Base-by-base conservation (phyloP, 2,329 filamentous ascomycete species). In the Colletotrichum brevisporum region DNA sequence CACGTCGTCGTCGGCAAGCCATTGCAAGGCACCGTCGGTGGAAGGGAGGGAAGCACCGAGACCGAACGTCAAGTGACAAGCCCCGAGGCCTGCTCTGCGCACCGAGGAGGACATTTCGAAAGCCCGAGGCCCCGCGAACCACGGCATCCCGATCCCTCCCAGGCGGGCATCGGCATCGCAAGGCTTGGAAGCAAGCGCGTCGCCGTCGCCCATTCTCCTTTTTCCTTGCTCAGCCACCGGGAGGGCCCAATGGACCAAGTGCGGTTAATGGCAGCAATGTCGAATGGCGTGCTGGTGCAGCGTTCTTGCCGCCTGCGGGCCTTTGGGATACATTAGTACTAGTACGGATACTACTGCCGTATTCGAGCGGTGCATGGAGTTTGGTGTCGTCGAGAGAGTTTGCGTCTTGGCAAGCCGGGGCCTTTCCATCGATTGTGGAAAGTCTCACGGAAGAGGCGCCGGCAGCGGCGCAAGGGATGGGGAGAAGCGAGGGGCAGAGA, bases 141-240 rank as follows among this genome's bases (percentile, higher is more conserved):
- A 54, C 39, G 18, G 59, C 41, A 36, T 54, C 50, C 50, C 50
- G 39, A 62, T 54, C 21, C 21, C 21, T 3, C 21, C 47, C 50
- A 24, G 58, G 21, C 47, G 47, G 21, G n/a, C 18, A 36, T 58
- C 24, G 24, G 18, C 26, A 21, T 36, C 43, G 21, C 26, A 50
- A 21, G 43, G 43, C 48, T 9, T 26, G 27, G 18, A 41, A 24
- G 24, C 26, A 50, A 18, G 18, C 48, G 16, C 43, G 36, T 52
- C 47, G 48, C 47, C 51, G 50, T 62, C 59, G 47, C 39, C 39
- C 10, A 31, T 45, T 18, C 39, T 18, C 21, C 10, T 45, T 45
- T 18, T 24, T 18, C 21, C 5, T 18, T 62, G 59, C 59, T 54
- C 59, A 62, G 59, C 59, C 59, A 62, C 59, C 36, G 36, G 15